phyloP scores from a whole-genome alignment of 805 yeast genomes.

The Kuraishia ogatae region DNA sequence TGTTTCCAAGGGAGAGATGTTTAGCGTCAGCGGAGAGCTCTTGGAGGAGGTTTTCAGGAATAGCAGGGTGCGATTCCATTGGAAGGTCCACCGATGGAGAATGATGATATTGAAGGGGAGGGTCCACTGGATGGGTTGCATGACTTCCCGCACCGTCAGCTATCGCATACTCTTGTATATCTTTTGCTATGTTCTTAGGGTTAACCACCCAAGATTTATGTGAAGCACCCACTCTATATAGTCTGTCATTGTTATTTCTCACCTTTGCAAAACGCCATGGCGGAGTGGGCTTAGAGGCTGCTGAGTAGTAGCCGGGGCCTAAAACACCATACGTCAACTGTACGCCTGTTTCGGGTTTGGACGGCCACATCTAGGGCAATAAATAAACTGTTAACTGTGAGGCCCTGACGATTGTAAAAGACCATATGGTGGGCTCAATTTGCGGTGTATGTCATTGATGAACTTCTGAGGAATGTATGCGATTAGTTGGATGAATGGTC shows the following conservation, averaged over 20 bases:
- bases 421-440: too few relatives aligned
- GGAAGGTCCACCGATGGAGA: too few relatives aligned
- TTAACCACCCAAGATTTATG: neutral
- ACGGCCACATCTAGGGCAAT: conserved; percentile 25
- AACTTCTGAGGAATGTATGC: too few relatives aligned
- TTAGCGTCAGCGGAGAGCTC: neutral
- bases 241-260: neutral
- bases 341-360: conserved; percentile 26
- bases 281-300: conserved; percentile 8
- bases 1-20: neutral
- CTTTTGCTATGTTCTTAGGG: neutral
- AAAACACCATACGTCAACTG: conserved; percentile 34
- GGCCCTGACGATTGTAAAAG: too few relatives aligned
- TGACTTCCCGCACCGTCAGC: too few relatives aligned
- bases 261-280: conserved; percentile 18
- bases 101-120: too few relatives aligned
- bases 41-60: neutral
- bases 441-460: too few relatives aligned
- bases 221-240: neutral
- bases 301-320: conserved; percentile 22
- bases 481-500: too few relatives aligned
- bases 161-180: too few relatives aligned
- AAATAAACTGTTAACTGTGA: too few relatives aligned
- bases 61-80: neutral
- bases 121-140: too few relatives aligned